Base-by-base conservation (phyloP, 1,139 yeast species). In the Candida pseudocylindracea region DNA sequence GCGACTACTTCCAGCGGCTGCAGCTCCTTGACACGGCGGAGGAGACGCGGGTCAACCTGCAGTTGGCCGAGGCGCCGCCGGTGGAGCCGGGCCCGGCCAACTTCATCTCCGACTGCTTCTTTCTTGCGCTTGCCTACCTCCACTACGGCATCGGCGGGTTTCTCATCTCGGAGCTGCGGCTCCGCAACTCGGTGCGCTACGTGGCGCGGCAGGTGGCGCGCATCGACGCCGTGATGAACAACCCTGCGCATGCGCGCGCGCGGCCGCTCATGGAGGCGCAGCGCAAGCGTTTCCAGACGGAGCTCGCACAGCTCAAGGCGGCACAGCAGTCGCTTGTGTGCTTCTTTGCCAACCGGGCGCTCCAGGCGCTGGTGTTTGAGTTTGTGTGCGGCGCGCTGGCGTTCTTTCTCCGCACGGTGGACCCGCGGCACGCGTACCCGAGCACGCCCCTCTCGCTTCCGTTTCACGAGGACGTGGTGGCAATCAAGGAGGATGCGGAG, bases 121-220 rank as follows among this genome's bases (percentile, higher is more conserved):
- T 64, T 46, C 51, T 88, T 36, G 70, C 91, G 8, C 57, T 76
- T 33, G 71, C 93, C 0, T 83, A 75, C 48, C 54, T 81, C 35
- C 85, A 88, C 42, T 91, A 78, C 50, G 99, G 96, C 31, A 55
- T 81, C 30, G 93, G 93, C 27, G 96, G 95, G 33, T 54, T 78
- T 0, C 54, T 63, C 34, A 60, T 71, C 32, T 63, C 64, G 32
- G 69, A 67, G 39, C 70, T 68, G 34, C 63, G 72, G 36, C 46
- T 71, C 29, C 61, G 66, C 36, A 57, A 59, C 30, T 58, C 59
- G 11, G n/a, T 31, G 9, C 28, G 28, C 15, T 27, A 31, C 13
- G 12, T 12, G 10, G 9, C 12, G 27, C 28, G 29, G 12, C 8
- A 7, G 8, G 8, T 31, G n/a, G 15, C 26, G 7, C 26, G 15